Evolutionary conservation across 495 filamentous ascomycete genomes (phyloP), one percentile per base, ranked within the genome.

Genomic region (Thozetella sp.): DNA sequence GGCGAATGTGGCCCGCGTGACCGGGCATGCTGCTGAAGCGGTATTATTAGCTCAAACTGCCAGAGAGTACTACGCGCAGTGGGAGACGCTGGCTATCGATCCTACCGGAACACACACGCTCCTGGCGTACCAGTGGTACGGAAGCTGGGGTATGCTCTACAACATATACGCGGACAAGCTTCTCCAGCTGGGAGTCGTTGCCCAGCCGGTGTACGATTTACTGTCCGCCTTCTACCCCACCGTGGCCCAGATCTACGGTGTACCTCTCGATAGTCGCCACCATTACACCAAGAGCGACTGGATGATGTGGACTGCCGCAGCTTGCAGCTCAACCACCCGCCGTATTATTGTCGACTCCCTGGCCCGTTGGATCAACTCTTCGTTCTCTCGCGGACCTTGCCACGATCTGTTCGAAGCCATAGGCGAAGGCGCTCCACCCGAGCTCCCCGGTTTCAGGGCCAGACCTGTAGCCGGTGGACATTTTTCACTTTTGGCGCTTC

Each of bases 111-210:
- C 85, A 1, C 89, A 94, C 65, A 89, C 90, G 22, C 93, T 94
- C 64, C 78, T 96, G 27, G 88, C 92, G 0, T 96, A 96, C 72
- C 80, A 90, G 59, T 94, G 92, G 90, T 90, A 88, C 61, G 92
- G 92, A 9, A 91, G 88, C 53, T 96, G 92, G 92, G 93, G 91
- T 40, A 93, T 90, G 0, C 81, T 94, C 25, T 96, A 96, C 73
- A 94, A 93, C 63, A 78, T 93, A 37, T 94, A 88, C 72, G 86
- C 84, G 26, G 91, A 94, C 64, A 80, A 85, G 3, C 79, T 91
- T 20, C 85, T 94, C 55, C 88, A 86, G 70, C 90, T 93, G 74
- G 84, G 90, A 63, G 76, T 92, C 1, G 71, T 76, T 10, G 57
- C 63, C 2, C 54, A 9, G 22, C 6, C 30, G 61, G 83, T 94